Evolutionary conservation across 75 land plant genomes (phyloP), one percentile per base, ranked within the genome.

Genomic region (Sequoia sempervirens): DNA sequence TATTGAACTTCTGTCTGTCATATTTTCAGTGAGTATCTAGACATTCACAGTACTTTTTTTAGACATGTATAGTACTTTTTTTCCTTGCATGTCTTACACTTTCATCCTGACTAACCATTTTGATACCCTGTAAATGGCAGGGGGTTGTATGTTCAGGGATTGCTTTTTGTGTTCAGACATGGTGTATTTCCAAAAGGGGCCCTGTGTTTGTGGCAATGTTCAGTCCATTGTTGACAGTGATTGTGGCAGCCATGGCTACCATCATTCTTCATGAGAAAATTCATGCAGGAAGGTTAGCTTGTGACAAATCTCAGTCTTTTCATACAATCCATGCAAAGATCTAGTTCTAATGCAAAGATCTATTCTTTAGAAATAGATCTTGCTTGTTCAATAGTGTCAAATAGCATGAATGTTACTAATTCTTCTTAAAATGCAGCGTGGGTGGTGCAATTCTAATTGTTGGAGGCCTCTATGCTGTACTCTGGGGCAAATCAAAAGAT

Each of bases 161-260:
- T 20, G 87, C 89, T 4, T 92, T 91, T 32, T 90, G 88, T 84
- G 75, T 94, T 79, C 98, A 95, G 88, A 68, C 86, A 17, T 96
- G 97, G 97, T 88, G 87, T 81, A 83, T 93, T 14, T 84, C 88
- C 82, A 87, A 90, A 86, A 96, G 89, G 78, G 98, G 98, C 0
- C 93, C 98, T 5, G 89, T 96, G 47, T 89, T 96, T 82, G 85
- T 92, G 34, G 88, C 98, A 13, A 78, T 86, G 6, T 96, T 88
- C 84, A 85, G 81, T 75, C 98, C 98, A 43, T 41, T 96, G 11
- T 84, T 91, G 56, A 88, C 94, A 1, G 79, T 96, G 20, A 58
- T 93, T 8, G 94, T 94, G 70, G 91, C 90, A 0, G 58, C 90
- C 75, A 53, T 92, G 79, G 90, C 95, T 14, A 78, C 89, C 26